Evolutionary conservation across 306 rosid genomes (phyloP), one percentile per base, ranked within the genome.

Genomic region (Argentina anserina): DNA sequence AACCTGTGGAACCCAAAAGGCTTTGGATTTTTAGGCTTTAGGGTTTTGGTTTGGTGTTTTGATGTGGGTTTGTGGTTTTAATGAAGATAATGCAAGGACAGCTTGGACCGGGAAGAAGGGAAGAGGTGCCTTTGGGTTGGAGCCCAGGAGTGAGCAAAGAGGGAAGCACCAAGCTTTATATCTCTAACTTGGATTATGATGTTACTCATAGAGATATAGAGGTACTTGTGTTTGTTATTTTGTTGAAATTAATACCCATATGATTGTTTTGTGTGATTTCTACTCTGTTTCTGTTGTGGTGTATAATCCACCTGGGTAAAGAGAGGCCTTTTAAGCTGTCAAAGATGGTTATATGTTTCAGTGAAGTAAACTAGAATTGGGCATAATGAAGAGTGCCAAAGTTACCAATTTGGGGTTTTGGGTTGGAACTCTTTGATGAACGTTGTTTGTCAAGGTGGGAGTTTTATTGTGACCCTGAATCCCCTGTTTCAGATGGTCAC

Each of bases 171-270:
- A 84, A 84, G 31, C 47, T 84, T 3, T 84, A 80, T 34, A 17
- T 84, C 17, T 84, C 84, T 33, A 84, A 80, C 70, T 71, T 80
- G 58, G 75, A 84, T 33, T 80, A 80, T 63, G 80, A 50, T 4
- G 87, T 84, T 45, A 69, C 87, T 9, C 69, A 77, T 10, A 65
- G 59, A 7, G 87, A 84, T 68, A 65, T 84, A 25, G 64, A 73
- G 84, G 87, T 84, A 58, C 23, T 20, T 39, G 1, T 41, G 1
- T 41, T 9, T 15, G 7, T 18, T 61, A 9, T 46, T 4, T 9
- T 36, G 18, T 5, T 74, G 3, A 18, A 4, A 55, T 37, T 28
- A 18, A 0, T 37, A 37, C 41, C 41, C 41, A 37, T 69, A 20
- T 7, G 14, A 1, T 12, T 20, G 5, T 33, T 13, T 39, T 65